Base-by-base conservation (phyloP, 2,329 filamentous ascomycete species). In the Zasmidium citrigriseum region DNA sequence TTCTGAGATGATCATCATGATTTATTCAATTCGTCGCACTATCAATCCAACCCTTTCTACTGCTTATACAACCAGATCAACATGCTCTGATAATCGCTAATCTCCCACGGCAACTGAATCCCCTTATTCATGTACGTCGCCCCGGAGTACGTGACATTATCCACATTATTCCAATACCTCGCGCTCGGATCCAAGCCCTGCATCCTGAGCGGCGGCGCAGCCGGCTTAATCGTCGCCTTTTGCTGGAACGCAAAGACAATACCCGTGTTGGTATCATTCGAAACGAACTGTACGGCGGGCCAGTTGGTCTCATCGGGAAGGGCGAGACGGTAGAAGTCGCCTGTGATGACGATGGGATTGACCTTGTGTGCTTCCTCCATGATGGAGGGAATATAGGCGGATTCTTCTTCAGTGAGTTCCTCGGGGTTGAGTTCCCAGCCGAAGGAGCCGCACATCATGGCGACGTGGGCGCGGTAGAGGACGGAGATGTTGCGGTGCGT, bases 391-490 rank as follows among this genome's bases (percentile, higher is more conserved):
- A 89, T 77, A 25, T 77, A 75, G 0, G 73, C 77, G 48, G 74
- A 76, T n/a, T 88, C 86, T 12, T 80, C 79, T 0, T 75, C 75
- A 0, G 72, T 71, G 4, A 86, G 78, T 7, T 81, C 76, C 0
- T 73, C 73, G 0, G 86, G 86, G 66, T 87, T 79, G 7, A 89
- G 78, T 68, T 89, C 86, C 11, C 88, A 78, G 0, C 86, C 86
- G 63, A 88, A 88, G 0, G 83, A 86, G 1, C 86, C 86, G 55
- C 86, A 86, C 86, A 88, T 88, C 76, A 87, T 84, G 4, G 86
- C 86, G 0, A 88, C 86, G 55, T 88, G 85, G 0, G 82, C 84
- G 29, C 86, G 83, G 75, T 88, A 88, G 1, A 72, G 70, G 12
- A 88, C 77, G 0, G 85, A 80, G 1, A 82, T 82, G 1, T 78